Evolutionary conservation across 495 filamentous ascomycete genomes (phyloP), one percentile per base, ranked within the genome.

Genomic region (Aspergillus egyptiacus): DNA sequence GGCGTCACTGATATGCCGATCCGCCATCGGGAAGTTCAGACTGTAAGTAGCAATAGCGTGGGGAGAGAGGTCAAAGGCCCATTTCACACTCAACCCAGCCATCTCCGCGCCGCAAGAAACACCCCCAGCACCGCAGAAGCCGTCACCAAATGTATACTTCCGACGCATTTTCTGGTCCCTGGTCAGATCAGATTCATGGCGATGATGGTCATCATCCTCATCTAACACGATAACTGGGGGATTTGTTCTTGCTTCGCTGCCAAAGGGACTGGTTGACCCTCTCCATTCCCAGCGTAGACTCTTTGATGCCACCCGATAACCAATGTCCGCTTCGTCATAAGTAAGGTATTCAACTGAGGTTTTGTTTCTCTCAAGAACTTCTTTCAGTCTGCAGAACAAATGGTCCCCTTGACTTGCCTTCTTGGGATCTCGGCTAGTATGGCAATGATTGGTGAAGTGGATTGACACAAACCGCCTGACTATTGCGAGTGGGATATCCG

Each of bases 71-170:
- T 95, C 89, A 6, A 90, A 76, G 0, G 75, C 81, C 66, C 82
- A 83, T 15, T 67, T 65, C 2, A 86, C 51, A 0, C 70, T 52
- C 1, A 89, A 53, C 0, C 85, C 85, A 0, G 87, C 84, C 22
- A 69, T 61, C 14, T 62, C 46, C 0, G 87, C 88, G 1, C 87
- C 89, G 24, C 78, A 72, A 0, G 86, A 87, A 2, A 82, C 75
- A 2, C 89, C 89, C 1, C 89, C 89, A 25, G 77, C 85, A 3
- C 89, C 89, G 45, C 84, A 86, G 54, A 90, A 91, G 1, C 71
- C 74, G 57, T 93, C 87, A 0, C 77, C 82, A 23, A 86, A 81
- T 0, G 80, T 82, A 46, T 87, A 89, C 25, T 60, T 54, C 6
- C 65, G 55, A 0, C 18, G 11, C 19, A 22, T 32, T 15, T 17